phyloP scores from a whole-genome alignment of 305 asterid genomes.

The Coffea humblotiana region DNA sequence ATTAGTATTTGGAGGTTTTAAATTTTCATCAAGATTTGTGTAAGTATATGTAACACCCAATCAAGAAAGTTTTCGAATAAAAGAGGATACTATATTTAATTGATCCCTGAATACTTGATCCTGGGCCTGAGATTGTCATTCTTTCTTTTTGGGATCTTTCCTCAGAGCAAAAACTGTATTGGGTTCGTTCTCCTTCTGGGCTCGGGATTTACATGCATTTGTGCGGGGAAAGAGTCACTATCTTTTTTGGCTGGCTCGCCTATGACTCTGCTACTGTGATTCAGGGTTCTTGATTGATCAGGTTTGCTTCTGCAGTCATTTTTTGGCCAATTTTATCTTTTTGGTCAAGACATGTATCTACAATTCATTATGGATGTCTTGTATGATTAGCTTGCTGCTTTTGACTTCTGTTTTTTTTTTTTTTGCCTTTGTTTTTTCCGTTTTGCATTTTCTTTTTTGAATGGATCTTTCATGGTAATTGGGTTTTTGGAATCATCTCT shows the following conservation, averaged over 20 bases:
- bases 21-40: too few species aligned
- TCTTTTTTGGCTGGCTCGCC: neutral
- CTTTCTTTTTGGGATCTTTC: neutral
- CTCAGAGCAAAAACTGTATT: neutral
- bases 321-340: neutral
- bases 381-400: neutral
- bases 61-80: neutral
- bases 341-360: neutral
- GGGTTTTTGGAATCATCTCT: neutral
- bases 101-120: neutral
- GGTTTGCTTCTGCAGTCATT: conserved; percentile 18
- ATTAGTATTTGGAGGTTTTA: too few species aligned
- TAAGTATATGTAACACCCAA: neutral
- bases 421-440: neutral
- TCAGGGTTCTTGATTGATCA: conserved; percentile 10
- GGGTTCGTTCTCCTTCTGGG: neutral
- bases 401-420: neutral
- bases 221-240: neutral
- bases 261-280: neutral
- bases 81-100: neutral
- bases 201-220: neutral
- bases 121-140: neutral
- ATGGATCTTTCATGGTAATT: conserved; percentile 5
- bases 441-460: neutral
- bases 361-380: neutral